Evolutionary conservation across 148 eudicot genomes (phyloP).

Genomic region (Rhododendron ferrugineum): DNA sequence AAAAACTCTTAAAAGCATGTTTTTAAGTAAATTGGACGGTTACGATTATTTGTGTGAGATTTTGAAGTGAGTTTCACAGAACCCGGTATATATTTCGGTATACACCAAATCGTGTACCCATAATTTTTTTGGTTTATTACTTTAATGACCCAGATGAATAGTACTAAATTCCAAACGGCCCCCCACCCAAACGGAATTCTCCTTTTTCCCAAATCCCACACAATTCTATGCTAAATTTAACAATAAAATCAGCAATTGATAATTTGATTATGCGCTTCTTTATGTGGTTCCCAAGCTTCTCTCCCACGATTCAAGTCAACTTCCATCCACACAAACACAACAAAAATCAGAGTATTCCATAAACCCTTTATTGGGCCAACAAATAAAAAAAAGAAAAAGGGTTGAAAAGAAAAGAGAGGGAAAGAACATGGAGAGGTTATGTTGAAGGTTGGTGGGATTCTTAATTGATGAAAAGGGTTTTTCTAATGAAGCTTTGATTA

Average conservation of each 20-base stretch:
- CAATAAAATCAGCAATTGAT: neutral
- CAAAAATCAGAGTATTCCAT: neutral
- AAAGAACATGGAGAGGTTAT: constrained; percentile 7
- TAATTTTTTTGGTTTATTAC: too few relatives aligned
- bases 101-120: neutral
- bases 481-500: constrained; percentile 1
- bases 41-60: too few relatives aligned
- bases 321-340: neutral
- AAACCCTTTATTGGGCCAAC: neutral
- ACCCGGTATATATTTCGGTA: neutral
- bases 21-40: too few relatives aligned
- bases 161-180: neutral
- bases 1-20: too few relatives aligned
- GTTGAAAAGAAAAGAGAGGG: constrained; percentile 3
- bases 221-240: neutral
- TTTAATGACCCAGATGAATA: neutral
- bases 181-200: neutral
- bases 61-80: too few relatives aligned
- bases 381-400: neutral
- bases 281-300: neutral
- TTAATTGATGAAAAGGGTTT: constrained; percentile 7
- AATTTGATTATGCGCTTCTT: neutral
- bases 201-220: neutral
- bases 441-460: constrained; percentile 10
- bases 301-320: constrained; percentile 8